Conservation (phyloP, 345 rosid genomes). For the Barbarea vulgaris region DNA sequence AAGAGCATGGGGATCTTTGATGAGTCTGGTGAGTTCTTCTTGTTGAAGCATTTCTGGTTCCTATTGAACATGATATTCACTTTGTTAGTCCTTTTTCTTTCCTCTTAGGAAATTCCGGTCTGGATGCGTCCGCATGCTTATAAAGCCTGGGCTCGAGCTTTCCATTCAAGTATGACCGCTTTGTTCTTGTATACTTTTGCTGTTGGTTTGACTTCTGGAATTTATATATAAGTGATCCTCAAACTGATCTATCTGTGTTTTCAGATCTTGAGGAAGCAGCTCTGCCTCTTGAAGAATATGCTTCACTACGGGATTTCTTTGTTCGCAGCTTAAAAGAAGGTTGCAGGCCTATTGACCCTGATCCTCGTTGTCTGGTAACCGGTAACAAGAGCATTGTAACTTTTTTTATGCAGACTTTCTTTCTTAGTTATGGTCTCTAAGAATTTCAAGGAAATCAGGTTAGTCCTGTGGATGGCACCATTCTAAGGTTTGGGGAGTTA, state of each 20-base stretch:
- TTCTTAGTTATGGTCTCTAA: conserved; percentile 25
- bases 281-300: conserved; percentile 80
- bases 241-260: conserved; percentile 29
- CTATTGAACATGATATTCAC: conserved; percentile 16
- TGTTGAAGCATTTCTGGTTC: neutral
- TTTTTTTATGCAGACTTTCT: conserved; percentile 25
- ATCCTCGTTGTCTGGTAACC: conserved; percentile 95
- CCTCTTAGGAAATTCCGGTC: conserved; percentile 83
- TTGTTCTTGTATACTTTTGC: conserved; percentile 18
- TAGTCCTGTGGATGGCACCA: conserved; percentile 92
- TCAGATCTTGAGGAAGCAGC: conserved; percentile 89
- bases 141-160: conserved; percentile 93
- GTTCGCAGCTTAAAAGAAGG: conserved; percentile 84
- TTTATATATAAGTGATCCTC: neutral
- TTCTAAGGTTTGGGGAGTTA: conserved; percentile 84
- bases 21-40: conserved; percentile 59
- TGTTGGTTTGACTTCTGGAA: neutral
- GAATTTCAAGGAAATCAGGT: conserved; percentile 48
- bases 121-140: conserved; percentile 84
- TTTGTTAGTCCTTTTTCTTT: conserved; percentile 24
- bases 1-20: conserved; percentile 81
- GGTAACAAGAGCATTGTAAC: conserved; percentile 58
- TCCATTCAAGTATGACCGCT: conserved; percentile 73
- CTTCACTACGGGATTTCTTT: conserved; percentile 83
- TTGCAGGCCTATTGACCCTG: conserved; percentile 80